Evolutionary conservation across 2,329 filamentous ascomycete species (phyloP), one percentile per base, ranked within the genome.

Genomic region (Penicillium sclerotigenum): DNA sequence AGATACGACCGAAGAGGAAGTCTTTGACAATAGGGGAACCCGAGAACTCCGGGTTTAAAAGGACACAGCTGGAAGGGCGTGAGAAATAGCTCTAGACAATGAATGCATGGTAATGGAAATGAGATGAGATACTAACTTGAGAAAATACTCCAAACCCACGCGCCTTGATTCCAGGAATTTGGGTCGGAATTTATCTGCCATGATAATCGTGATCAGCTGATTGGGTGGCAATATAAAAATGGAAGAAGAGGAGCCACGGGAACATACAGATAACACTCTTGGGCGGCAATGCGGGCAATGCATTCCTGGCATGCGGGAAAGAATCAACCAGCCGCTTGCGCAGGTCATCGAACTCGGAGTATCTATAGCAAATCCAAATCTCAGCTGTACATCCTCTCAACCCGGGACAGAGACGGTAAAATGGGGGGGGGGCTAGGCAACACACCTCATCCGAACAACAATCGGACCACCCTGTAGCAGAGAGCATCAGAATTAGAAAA

Each of bases 21-120:
- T 96, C 91, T 71, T 94, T 96, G 41, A 96, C 80, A 2, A 96
- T 85, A 0, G 91, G 90, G n/a, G 90, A 94, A 11, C 89, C 89
- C 33, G 91, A 90, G 70, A 97, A 97, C 73, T 97, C 91, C 0
- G 93, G 93, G 72, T 97, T 97, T 29, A 97, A 77, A 62, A 97
- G 77, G 59, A 97, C 87, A 76, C 92, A 97, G 71, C 91, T 96
- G 69, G 9, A 56, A 61, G 53, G 1, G 26, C 20, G n/a, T 52
- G 2, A 51, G 52, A 56, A 54, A 47, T 36, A 36, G 47, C 38
- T 16, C 29, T 14, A 40, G 24, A 48, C 5, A 14, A 52, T 47
- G 46, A 16, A 34, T 8, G 24, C 20, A 34, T 26, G 16, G 33
- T 10, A 26, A 37, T 31, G 11, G 10, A 8, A 5, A 1, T 11